These are phyloP conservation scores for Wickerhamia fluorescens DNA, from an alignment of 805 yeast genomes.

Conservation along the genomic window DNA sequence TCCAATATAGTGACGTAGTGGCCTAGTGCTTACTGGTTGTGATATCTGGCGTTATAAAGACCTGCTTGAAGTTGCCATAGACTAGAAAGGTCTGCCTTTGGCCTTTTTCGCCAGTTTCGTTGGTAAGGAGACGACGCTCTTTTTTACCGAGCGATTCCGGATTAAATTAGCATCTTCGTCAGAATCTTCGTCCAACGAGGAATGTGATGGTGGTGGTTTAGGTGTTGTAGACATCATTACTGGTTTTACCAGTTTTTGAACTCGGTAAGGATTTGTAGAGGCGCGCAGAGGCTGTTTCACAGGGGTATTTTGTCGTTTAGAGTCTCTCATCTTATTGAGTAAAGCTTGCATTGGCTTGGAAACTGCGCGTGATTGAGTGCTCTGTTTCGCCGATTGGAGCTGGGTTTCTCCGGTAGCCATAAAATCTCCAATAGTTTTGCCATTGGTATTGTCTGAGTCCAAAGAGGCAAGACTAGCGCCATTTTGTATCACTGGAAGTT, in stretches of 20 bases:
- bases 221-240: too few species aligned
- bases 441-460: slow-evolving; percentile 4
- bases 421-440: slow-evolving; percentile 22
- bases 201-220: too few species aligned
- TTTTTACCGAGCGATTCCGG: slow-evolving; percentile 4
- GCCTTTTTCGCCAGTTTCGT: too few species aligned
- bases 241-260: too few species aligned
- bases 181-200: slow-evolving; percentile 2
- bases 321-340: slow-evolving; percentile 28
- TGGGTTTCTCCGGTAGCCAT: slow-evolving; percentile 9
- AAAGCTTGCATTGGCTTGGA: slow-evolving; percentile 33
- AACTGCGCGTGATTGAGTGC: slow-evolving; percentile 2
- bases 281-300: too few species aligned
- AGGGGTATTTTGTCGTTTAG: slow-evolving; percentile 14
- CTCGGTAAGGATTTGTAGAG: too few species aligned
- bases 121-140: too few species aligned
- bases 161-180: slow-evolving; percentile 3
- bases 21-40: too few species aligned
- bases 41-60: too few species aligned
- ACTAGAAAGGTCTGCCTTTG: too few species aligned
- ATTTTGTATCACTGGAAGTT: slow-evolving; percentile 28
- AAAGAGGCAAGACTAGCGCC: slow-evolving; percentile 23
- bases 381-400: slow-evolving; percentile 4
- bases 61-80: too few species aligned
- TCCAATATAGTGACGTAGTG: too few species aligned